These are phyloP conservation scores for Solanum corneliomulleri DNA, from an alignment of 257 asterid species.

Conservation along the genomic window DNA sequence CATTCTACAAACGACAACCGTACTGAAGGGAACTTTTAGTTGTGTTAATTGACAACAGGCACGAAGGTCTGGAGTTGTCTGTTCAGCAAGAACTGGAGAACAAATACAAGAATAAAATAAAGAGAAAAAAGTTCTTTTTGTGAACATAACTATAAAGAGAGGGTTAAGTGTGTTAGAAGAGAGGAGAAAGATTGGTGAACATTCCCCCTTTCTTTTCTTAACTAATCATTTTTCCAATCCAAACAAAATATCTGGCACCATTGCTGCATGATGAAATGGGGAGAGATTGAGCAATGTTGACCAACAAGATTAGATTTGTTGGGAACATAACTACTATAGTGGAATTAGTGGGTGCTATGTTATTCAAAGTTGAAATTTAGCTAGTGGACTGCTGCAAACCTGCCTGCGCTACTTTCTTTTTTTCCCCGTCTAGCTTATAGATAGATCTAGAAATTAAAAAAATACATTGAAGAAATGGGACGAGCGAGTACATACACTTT, in stretches of 20 bases:
- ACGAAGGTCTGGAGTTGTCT: neutral
- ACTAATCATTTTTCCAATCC: neutral
- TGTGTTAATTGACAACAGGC: neutral
- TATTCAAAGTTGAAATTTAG: neutral
- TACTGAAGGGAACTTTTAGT: neutral
- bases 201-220: neutral
- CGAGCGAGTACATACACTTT: constrained; percentile 44
- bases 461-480: neutral
- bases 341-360: neutral
- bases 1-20: neutral
- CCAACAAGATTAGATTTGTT: neutral
- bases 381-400: neutral
- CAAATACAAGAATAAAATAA: neutral
- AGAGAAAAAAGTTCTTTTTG: neutral
- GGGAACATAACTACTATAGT: neutral
- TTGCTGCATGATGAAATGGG: neutral
- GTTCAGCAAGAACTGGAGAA: neutral
- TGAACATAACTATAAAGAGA: neutral
- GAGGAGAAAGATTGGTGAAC: neutral
- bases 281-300: neutral
- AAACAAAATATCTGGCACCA: neutral
- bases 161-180: neutral
- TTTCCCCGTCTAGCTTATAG: neutral
- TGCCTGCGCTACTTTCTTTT: neutral
- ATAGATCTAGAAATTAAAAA: neutral